These are phyloP conservation scores for Xylaria multiplex DNA, from an alignment of 2,329 filamentous ascomycete species.

Conservation along the genomic window DNA sequence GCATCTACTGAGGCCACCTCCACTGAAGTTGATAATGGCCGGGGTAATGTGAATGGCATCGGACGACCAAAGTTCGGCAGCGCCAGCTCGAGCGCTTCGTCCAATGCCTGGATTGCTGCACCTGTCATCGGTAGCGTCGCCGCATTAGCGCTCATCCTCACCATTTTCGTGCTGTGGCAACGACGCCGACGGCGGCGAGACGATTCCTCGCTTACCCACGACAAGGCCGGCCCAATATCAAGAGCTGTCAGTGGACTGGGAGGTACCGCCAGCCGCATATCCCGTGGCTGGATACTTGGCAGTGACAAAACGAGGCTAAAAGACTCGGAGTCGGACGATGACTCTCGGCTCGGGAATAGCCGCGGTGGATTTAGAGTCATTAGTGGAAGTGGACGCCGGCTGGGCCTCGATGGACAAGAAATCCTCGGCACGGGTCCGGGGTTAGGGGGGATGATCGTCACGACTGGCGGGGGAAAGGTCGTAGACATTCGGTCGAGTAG, in stretches of 20 bases:
- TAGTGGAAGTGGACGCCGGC: conserved; percentile 34
- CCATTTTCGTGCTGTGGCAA: conserved; percentile 48
- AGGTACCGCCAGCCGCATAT: conserved; percentile 12
- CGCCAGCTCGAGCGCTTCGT: conserved; percentile 24
- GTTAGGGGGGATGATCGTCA: conserved; percentile 43
- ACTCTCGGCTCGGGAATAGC: conserved; percentile 19
- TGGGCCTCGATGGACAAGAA: conserved; percentile 23
- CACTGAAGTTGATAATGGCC: conserved; percentile 1
- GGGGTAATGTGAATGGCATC: not conserved
- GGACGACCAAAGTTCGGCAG: conserved; percentile 11
- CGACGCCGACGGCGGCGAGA: conserved; percentile 42
- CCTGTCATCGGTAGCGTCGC: conserved; percentile 50
- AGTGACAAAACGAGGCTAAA: conserved; percentile 15
- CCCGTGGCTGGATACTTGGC: conserved; percentile 25
- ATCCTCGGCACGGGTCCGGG: conserved; percentile 36
- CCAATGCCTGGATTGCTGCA: conserved; percentile 50
- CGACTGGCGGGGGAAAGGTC: conserved; percentile 23
- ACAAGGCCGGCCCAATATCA: conserved; percentile 2
- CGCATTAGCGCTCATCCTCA: conserved; percentile 48
- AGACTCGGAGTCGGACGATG: conserved; percentile 23
- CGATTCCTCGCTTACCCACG: not conserved
- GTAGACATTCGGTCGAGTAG: conserved; percentile 32
- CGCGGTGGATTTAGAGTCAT: conserved; percentile 33
- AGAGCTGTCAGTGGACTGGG: conserved; percentile 10
- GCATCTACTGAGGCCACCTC: conserved; percentile 7